phyloP scores from a whole-genome alignment of 1,139 yeast genomes.

The Yarrowia galli region DNA sequence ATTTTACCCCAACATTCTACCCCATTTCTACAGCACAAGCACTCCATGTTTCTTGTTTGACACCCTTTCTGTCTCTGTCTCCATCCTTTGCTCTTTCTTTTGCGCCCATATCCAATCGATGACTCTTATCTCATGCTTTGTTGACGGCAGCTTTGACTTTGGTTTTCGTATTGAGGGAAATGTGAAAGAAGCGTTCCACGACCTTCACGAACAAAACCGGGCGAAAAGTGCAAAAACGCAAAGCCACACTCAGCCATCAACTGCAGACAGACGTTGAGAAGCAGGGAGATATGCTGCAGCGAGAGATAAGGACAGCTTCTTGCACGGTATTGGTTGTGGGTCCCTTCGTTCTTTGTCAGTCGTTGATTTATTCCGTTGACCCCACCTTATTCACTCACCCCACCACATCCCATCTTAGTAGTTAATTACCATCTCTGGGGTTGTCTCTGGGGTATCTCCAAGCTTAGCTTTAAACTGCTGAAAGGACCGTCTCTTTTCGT shows the following conservation, averaged over 20 bases:
- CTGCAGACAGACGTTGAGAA: background rate
- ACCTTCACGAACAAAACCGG: background rate
- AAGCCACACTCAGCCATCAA: background rate
- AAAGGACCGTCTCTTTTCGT: background rate
- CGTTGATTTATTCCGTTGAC: background rate
- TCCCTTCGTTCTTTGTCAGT: too few species aligned
- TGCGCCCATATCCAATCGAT: background rate
- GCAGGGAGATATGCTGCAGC: slow-evolving; percentile 5
- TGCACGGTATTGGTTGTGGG: too few species aligned
- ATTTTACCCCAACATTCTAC: slow-evolving; percentile 1
- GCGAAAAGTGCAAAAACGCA: background rate
- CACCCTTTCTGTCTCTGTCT: background rate
- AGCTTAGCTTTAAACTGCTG: background rate
- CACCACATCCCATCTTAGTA: background rate
- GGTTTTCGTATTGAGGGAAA: slow-evolving; percentile 12
- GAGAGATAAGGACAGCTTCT: background rate
- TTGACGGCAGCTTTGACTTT: background rate
- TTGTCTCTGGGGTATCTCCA: slow-evolving; percentile 29
- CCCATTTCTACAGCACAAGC: background rate
- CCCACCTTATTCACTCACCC: slow-evolving; percentile 15
- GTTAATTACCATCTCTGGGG: slow-evolving; percentile 21
- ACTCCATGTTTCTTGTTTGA: slow-evolving; percentile 14
- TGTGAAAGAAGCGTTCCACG: background rate
- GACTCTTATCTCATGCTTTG: slow-evolving; percentile 24
- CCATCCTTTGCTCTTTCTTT: background rate